These are phyloP conservation scores for Candida railenensis DNA, from an alignment of 805 yeast species.

Conservation along the genomic window DNA sequence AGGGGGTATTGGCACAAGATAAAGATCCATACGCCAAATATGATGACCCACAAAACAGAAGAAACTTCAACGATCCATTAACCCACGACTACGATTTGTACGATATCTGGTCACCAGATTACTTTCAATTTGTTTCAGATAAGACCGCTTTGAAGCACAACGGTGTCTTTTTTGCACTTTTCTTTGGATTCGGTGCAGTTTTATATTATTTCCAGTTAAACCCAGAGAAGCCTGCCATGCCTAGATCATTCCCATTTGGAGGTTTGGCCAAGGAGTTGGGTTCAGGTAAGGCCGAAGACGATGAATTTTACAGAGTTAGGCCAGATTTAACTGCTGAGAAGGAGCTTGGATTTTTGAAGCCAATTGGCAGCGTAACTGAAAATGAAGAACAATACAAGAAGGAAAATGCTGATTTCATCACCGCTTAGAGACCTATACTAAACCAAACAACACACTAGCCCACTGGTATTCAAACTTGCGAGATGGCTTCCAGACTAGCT, in stretches of 20 bases:
- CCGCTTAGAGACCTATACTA: slow-evolving; percentile 19
- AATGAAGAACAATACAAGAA: slow-evolving; percentile 31
- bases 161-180: slow-evolving; percentile 43
- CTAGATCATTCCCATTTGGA: slow-evolving; percentile 70
- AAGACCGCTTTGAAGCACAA: slow-evolving; percentile 59
- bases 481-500: no score
- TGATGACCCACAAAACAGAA: slow-evolving; percentile 79
- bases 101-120: slow-evolving; percentile 87
- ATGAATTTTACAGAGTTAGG: slow-evolving; percentile 40
- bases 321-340: slow-evolving; percentile 39
- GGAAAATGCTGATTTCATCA: slow-evolving; percentile 38
- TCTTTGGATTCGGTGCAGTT: slow-evolving; percentile 44
- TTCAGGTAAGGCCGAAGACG: slow-evolving; percentile 49
- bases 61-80: slow-evolving; percentile 73
- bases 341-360: slow-evolving; percentile 35
- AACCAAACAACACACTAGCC: no score
- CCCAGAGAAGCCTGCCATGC: slow-evolving; percentile 70
- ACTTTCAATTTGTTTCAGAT: slow-evolving; percentile 59
- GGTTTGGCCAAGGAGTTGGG: slow-evolving; percentile 79
- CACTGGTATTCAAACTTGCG: no score
- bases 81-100: slow-evolving; percentile 70
- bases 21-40: slow-evolving; percentile 71
- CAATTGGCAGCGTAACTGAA: slow-evolving; percentile 25
- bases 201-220: slow-evolving; percentile 47
- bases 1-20: slow-evolving; percentile 57